Base-by-base conservation (phyloP, 805 yeast genomes). In the Saturnispora quitensis region DNA sequence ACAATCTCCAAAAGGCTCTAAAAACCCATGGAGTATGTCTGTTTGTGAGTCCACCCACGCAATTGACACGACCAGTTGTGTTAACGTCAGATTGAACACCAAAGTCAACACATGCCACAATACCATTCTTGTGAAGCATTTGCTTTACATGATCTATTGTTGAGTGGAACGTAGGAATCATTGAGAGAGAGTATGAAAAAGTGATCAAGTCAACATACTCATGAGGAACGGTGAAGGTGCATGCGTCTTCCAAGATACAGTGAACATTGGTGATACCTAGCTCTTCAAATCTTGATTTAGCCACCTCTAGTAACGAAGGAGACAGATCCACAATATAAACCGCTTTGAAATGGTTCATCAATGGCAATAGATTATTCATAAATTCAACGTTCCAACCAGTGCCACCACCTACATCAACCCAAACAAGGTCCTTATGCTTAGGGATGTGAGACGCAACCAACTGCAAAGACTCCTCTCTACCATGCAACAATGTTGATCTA, bases 391-490 rank as follows among this genome's bases (percentile, higher is more conserved):
- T 86, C 66, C 81, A 74, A 46, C 95, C 95, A 5, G 95, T 86
- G 24, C 95, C 95, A 33, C 95, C 95, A 48, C 95, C 95, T 61
- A 87, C 77, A 63, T 84, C 90, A 47, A 84, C 73, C 90, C 90
- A 84, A 44, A 83, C 80, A 44, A 83, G 67, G 48, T 75, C 74
- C 40, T 64, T 61, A 27, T 65, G 47, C 49, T 69, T 71, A 35
- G 62, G 56, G 36, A 83, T 66, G 64, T 85, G 89, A 25, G 82
- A 65, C 31, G 71, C 73, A 1, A 86, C 85, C 53, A 84, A 64
- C 48, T 72, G 72, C 51, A 85, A 70, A 52, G 87, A 81, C 51
- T 75, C 75, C 60, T 78, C 80, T 59, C 95, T 74, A 20, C 95
- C 95, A 65, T 84, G 77, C 57, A 86, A 72, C 40, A 86, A 71